These are phyloP conservation scores for Penicillium antarcticum DNA, from an alignment of 495 filamentous ascomycete genomes.

Conservation along the genomic window DNA sequence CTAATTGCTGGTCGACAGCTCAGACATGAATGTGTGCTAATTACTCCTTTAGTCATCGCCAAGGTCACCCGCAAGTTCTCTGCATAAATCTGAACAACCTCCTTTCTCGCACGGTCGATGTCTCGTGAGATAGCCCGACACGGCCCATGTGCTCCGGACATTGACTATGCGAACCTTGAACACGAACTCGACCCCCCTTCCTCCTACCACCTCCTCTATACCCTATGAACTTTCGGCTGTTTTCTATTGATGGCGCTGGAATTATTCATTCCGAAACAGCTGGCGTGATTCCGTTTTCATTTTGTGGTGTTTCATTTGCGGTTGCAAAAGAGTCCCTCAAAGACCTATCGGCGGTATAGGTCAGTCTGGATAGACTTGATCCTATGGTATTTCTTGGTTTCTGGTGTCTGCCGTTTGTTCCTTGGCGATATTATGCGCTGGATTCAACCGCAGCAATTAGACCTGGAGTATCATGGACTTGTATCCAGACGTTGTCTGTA, in stretches of 20 bases:
- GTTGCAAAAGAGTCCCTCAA: slow-evolving; percentile 23
- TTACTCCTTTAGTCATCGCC: slow-evolving; percentile 71
- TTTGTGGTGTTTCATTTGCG: slow-evolving; percentile 24
- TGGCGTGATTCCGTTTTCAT: slow-evolving; percentile 23
- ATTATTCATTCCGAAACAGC: slow-evolving; percentile 12
- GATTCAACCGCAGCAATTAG: not conserved
- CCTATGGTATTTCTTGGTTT: not conserved
- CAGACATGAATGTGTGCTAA: slow-evolving; percentile 10
- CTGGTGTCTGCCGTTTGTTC: not conserved
- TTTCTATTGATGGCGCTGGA: slow-evolving; percentile 13
- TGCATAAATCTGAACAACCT: slow-evolving; percentile 25
- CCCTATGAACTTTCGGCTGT: slow-evolving; percentile 24
- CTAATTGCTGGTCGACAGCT: not conserved
- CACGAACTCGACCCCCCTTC: not conserved
- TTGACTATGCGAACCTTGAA: not conserved
- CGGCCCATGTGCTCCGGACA: not conserved
- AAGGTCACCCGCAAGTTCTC: slow-evolving; percentile 94
- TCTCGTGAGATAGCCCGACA: not conserved
- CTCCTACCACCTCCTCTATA: slow-evolving; percentile 22
- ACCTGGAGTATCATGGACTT: not conserved
- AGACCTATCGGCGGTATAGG: slow-evolving; percentile 44
- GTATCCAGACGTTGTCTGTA: slow-evolving; percentile 6
- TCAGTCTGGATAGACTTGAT: slow-evolving; percentile 11
- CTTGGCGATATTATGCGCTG: slow-evolving; percentile 7
- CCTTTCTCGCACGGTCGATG: not conserved